Base-by-base conservation (phyloP, 2,329 filamentous ascomycete genomes). In the Cladophialophora immunda region DNA sequence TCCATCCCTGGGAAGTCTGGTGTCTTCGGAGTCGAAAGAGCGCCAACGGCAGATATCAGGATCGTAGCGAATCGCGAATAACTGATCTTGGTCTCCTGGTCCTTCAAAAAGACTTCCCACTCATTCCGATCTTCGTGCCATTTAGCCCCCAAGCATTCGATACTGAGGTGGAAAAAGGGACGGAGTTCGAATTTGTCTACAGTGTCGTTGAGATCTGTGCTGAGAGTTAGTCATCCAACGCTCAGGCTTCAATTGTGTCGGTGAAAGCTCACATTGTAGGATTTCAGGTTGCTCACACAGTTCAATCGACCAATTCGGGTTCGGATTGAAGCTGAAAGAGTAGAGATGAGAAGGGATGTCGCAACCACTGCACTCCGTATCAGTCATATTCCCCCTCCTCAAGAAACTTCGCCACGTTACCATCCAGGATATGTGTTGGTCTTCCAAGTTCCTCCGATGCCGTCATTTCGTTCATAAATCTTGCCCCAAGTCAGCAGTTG, bases 311-410 rank as follows among this genome's bases (percentile, higher is more conserved):
- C 85, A 87, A 45, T 80, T 75, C 6, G 80, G 76, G 65, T 86
- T 86, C 50, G 80, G 83, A 8, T 80, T 79, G 69, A 87, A 87
- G 4, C 82, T 85, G 73, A 86, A 87, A 6, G 81, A 85, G 72
- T 87, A 87, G 58, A 86, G 83, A 7, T 81, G 65, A 1, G 85
- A 83, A 4, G 86, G 86, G 19, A 69, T 54, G 61, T 66, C 67
- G 41, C 66, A 69, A n/a, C 64, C 60, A 29, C 32, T 36, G 32
- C 32, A 8, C 9, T 13, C 32, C 9, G 9, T 11, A 13, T 36
- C 32, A 36, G 32, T 36, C 9, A 11, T 13, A 36, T 13, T 8
- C 32, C 9, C 15, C 8, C 9, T 36, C 15, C 8, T 8, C 32
- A 36, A 13, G 15, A 8, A 36, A 13, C 9, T 36, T 13, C 15